These are phyloP conservation scores for Pleurotus pulmonarius DNA, from an alignment of 768 basidiomycete genomes.

Conservation along the genomic window DNA sequence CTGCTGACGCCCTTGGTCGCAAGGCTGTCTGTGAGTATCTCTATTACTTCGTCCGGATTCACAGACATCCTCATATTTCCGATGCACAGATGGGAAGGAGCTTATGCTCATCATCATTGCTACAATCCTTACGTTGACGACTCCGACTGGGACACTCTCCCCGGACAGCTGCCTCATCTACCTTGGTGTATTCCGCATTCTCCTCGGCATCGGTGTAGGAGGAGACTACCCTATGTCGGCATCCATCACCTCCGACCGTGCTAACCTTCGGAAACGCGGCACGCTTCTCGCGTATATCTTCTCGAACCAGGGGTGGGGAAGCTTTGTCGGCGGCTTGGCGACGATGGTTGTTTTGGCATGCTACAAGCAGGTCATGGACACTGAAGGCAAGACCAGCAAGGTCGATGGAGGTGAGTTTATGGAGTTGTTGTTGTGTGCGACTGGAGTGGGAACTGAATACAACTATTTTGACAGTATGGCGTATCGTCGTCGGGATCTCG, in stretches of 20 bases:
- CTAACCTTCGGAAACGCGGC: slow-evolving; percentile 62
- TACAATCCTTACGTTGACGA: slow-evolving; percentile 65
- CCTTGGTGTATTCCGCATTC: slow-evolving; percentile 61
- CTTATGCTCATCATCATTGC: slow-evolving; percentile 78
- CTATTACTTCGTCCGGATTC: not conserved
- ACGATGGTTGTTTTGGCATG: slow-evolving; percentile 61
- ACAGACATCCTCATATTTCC: not conserved
- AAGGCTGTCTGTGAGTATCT: slow-evolving; percentile 54
- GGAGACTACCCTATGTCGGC: slow-evolving; percentile 82
- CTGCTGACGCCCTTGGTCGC: slow-evolving; percentile 64
- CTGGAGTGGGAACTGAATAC: not conserved
- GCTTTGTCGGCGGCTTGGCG: slow-evolving; percentile 55
- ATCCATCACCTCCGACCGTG: slow-evolving; percentile 61
- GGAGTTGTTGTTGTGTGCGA: not conserved
- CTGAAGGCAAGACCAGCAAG: slow-evolving; percentile 51
- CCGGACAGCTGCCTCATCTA: slow-evolving; percentile 56
- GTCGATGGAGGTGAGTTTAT: slow-evolving; percentile 62
- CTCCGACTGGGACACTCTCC: slow-evolving; percentile 58
- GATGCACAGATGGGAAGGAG: slow-evolving; percentile 61
- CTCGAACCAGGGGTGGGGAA: slow-evolving; percentile 77
- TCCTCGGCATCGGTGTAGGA: slow-evolving; percentile 76
- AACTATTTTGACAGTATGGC: slow-evolving; percentile 46
- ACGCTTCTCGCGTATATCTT: slow-evolving; percentile 77
- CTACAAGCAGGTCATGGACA: slow-evolving; percentile 64
- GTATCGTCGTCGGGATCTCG: slow-evolving; percentile 71